These are phyloP conservation scores for Aureococcus anophagefferens DNA, from an alignment of 108 stramenopile genomes.

Conservation along the genomic window DNA sequence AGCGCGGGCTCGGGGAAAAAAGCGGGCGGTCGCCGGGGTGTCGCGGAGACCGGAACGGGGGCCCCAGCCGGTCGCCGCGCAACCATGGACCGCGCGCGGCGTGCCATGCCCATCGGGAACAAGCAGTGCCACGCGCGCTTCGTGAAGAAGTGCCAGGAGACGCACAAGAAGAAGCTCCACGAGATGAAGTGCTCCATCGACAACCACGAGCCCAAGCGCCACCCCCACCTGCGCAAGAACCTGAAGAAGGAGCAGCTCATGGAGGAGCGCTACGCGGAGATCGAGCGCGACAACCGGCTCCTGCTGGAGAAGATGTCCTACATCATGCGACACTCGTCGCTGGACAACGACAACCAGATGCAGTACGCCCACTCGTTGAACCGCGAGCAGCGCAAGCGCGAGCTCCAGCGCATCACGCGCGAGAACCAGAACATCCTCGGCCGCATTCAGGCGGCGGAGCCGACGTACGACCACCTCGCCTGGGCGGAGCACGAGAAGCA, in stretches of 20 bases:
- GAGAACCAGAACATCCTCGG: slow-evolving; percentile 60
- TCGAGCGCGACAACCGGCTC: slow-evolving; percentile 73
- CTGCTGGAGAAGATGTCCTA: slow-evolving; percentile 72
- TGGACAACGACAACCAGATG: slow-evolving; percentile 48
- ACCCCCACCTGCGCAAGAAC: slow-evolving; percentile 54
- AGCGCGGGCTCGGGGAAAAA: no score
- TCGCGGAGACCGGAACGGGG: no score
- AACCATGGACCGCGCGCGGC: slow-evolving; percentile 64
- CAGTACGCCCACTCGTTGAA: slow-evolving; percentile 45
- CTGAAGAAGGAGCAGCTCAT: slow-evolving; percentile 69
- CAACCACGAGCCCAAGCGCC: slow-evolving; percentile 52
- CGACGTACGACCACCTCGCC: slow-evolving; percentile 58
- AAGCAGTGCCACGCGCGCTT: slow-evolving; percentile 62
- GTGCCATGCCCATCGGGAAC: slow-evolving; percentile 68
- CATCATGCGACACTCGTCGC: slow-evolving; percentile 47
- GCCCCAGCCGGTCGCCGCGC: no score
- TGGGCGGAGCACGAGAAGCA: slow-evolving; percentile 66
- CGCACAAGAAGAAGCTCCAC: slow-evolving; percentile 54
- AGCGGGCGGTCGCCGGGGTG: no score
- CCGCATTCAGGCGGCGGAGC: slow-evolving; percentile 53
- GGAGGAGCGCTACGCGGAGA: slow-evolving; percentile 56
- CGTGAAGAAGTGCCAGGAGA: slow-evolving; percentile 45
- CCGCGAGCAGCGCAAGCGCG: slow-evolving; percentile 53
- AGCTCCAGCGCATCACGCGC: slow-evolving; percentile 64
- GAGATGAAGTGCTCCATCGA: slow-evolving; percentile 72